Evolutionary conservation across 2,329 filamentous ascomycete species (phyloP).

Genomic region (Aspergillus terreus): DNA sequence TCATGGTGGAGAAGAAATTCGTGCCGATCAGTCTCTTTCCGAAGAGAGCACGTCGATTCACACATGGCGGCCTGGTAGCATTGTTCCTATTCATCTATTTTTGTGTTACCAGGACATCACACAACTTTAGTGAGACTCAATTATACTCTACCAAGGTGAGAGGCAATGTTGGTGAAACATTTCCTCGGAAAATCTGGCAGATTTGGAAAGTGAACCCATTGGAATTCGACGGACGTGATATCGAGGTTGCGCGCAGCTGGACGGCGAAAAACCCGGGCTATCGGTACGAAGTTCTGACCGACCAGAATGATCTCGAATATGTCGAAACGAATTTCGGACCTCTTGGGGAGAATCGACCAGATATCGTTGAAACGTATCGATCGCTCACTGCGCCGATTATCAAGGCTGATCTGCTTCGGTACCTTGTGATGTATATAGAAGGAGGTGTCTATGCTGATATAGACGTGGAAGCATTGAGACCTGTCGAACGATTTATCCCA

Average conservation of each 20-base stretch:
- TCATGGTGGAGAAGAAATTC: too few species aligned
- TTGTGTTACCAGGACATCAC: too few species aligned
- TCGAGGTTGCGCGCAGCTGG: constrained; percentile 61
- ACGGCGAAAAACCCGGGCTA: constrained; percentile 62
- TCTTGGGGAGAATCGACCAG: too few species aligned
- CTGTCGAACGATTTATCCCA: constrained; percentile 58
- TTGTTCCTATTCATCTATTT: too few species aligned
- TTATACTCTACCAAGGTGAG: too few species aligned
- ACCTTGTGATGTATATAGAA: constrained; percentile 65
- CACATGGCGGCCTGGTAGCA: too few species aligned
- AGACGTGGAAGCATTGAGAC: constrained; percentile 54
- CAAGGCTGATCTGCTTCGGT: constrained; percentile 59
- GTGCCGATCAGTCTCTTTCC: too few species aligned
- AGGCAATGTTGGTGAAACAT: too few species aligned
- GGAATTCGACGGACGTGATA: constrained; percentile 62
- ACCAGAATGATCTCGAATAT: constrained; percentile 64
- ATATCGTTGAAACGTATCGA: too few species aligned
- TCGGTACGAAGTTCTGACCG: constrained; percentile 67
- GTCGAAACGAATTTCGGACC: constrained; percentile 66
- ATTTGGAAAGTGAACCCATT: constrained; percentile 70
- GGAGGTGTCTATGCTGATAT: constrained; percentile 60
- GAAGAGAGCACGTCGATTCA: too few species aligned
- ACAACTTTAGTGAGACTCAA: too few species aligned
- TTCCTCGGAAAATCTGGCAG: constrained; percentile 73
- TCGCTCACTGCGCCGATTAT: too few species aligned